Evolutionary conservation across 2,329 filamentous ascomycete species (phyloP), one percentile per base, ranked within the genome.

Genomic region (Teratosphaeria gauchensis): DNA sequence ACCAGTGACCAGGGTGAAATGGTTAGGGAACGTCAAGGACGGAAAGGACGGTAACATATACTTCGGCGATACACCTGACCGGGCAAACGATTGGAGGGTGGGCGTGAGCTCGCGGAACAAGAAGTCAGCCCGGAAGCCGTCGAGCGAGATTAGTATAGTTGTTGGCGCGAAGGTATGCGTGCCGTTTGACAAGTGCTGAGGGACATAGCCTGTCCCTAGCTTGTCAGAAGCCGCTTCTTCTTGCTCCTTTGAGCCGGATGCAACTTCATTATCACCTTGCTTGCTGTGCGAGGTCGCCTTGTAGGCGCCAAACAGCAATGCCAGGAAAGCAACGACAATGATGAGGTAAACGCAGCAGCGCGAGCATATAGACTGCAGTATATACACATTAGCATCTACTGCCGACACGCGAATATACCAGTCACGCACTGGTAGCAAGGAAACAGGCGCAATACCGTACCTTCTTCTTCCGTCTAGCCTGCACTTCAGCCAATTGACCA

Each of bases 31-130:
- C 0, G 94, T 99, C 53, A 99, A 90, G 24, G 90, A 95, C 0
- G 94, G 94, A 65, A 99, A 99, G 46, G 90, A 95, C 0, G 94
- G 94, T 6, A 84, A 81, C 91, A 99, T 96, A 74, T 92, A 96
- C 64, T 85, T 82, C 2, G 94, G 92, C 5, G 92, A 96, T 11
- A 97, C 85, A 32, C 94, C 94, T 63, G 90, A 84, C 61, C 84
- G 82, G 62, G 96, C 79, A 63, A 99, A 87, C 1, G 85, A 81
- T 65, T 85, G 89, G 8, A 99, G 78, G 1, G 87, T 85, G 0
- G 92, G 94, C 1, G 92, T 96, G 33, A 97, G 76, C 0, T 86
- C 87, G 14, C 91, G 85, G 63, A 88, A 83, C 48, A 99, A 78
- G 69, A 96, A 97, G 71, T 97, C 94, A 21, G 94, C 92, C 16